Evolutionary conservation across 2,329 filamentous ascomycete species (phyloP), one percentile per base, ranked within the genome.

Genomic region (Gyromitra esculenta): DNA sequence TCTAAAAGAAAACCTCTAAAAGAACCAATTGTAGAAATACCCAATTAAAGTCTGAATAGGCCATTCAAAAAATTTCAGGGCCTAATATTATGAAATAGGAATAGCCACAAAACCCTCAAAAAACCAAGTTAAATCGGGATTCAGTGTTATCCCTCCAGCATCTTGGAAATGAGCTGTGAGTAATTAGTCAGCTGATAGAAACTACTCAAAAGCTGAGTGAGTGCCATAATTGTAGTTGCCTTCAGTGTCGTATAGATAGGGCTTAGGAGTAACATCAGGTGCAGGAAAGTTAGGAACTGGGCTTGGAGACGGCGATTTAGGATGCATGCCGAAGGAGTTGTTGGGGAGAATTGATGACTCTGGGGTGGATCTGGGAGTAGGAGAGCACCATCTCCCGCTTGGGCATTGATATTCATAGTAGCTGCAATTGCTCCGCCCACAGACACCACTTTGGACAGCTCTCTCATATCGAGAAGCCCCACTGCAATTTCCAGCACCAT

Each of bases 291-390:
- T 37, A 7, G 72, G 59, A 43, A 31, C 41, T 43, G 65, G 72
- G 21, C 41, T 70, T 13, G 72, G 65, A 31, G 65, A 69, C 8
- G 72, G 65, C n/a, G 31, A 18, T 5, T 50, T 65, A 11, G 48
- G 48, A 35, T 64, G 39, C 2, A 52, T 5, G 35, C 37, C 18
- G 15, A 15, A 9, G 21, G 9, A 56, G n/a, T 60, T 81, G n/a
- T 60, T 81, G 80, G 80, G 57, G 78, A 64, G 77, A 78, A 59
- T 54, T 37, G 57, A 43, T 31, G 21, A 64, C 5, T 54, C 50
- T 69, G 35, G 1, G 5, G 50, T 48, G n/a, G 39, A 25, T 60
- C 21, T 63, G 37, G 48, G 21, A 0, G 64, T 8, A 5, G 65
- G 48, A 50, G 63, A 68, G 41, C 70, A 59, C 75, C 77, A 77